Conservation (phyloP, 495 filamentous ascomycete genomes). For the Hyaloscypha bicolor region DNA sequence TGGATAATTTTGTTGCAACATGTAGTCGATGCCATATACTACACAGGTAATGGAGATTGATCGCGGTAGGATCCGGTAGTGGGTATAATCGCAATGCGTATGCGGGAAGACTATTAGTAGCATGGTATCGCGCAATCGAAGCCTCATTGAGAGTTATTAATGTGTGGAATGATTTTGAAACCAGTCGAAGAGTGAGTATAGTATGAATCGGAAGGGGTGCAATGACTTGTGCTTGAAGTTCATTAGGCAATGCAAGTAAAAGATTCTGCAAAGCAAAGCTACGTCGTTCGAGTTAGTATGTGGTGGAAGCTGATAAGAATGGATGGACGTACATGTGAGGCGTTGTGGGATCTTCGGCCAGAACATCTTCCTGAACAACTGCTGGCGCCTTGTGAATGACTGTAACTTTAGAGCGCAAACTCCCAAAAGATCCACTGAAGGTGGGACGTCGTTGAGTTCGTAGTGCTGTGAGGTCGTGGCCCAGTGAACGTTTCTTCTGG, state of each 20-base stretch:
- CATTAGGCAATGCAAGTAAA: slow-evolving; percentile 53
- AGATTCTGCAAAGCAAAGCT: slow-evolving; percentile 44
- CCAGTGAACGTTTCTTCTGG: slow-evolving; percentile 34
- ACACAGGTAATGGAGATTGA: slow-evolving; percentile 58
- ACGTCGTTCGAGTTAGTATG: slow-evolving; percentile 19
- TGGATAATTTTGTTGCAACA: slow-evolving; percentile 55
- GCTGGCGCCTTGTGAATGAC: slow-evolving; percentile 28
- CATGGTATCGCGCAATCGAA: slow-evolving; percentile 56
- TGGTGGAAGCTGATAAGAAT: background rate
- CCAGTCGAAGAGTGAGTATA: slow-evolving; percentile 52
- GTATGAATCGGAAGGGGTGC: slow-evolving; percentile 55
- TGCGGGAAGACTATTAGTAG: slow-evolving; percentile 52
- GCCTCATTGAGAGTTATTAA: slow-evolving; percentile 58
- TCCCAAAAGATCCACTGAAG: slow-evolving; percentile 32
- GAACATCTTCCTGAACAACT: slow-evolving; percentile 24
- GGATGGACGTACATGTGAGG: slow-evolving; percentile 16
- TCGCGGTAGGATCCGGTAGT: slow-evolving; percentile 39
- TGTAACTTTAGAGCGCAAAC: slow-evolving; percentile 31
- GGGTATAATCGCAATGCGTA: slow-evolving; percentile 58
- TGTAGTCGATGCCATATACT: slow-evolving; percentile 60
- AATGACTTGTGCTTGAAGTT: slow-evolving; percentile 59
- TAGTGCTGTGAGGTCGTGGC: slow-evolving; percentile 31
- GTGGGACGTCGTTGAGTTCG: slow-evolving; percentile 33
- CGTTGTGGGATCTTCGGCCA: slow-evolving; percentile 27
- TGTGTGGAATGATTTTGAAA: slow-evolving; percentile 54